phyloP scores from a whole-genome alignment of 2,329 filamentous ascomycete species.

The Seiridium unicorne region DNA sequence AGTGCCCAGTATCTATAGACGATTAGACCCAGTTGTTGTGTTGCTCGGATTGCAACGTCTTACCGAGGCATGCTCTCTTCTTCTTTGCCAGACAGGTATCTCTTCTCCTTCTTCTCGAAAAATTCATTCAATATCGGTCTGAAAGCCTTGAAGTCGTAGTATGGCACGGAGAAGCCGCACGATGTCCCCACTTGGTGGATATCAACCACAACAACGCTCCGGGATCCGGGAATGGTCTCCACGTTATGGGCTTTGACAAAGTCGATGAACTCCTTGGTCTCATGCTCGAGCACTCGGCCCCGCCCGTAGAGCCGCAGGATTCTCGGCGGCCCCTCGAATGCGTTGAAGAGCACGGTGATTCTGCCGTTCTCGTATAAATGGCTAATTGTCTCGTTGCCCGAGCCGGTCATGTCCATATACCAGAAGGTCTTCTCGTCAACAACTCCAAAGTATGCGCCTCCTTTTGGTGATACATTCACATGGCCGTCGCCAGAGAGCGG shows the following conservation, averaged over 20 bases:
- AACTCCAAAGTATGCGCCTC: slow-evolving; percentile 47
- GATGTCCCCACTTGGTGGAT: slow-evolving; percentile 37
- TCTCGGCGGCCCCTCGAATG: slow-evolving; percentile 36
- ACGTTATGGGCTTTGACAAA: slow-evolving; percentile 31
- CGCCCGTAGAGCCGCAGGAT: slow-evolving; percentile 37
- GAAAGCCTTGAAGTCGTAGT: slow-evolving; percentile 35
- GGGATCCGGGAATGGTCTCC: slow-evolving; percentile 25
- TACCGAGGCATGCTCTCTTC: slow-evolving; percentile 34
- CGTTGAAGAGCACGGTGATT: slow-evolving; percentile 70
- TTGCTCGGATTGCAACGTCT: neutral
- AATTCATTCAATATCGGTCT: slow-evolving; percentile 31
- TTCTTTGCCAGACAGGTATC: slow-evolving; percentile 27
- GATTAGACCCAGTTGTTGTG: neutral
- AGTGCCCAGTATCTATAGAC: slow-evolving; percentile 35
- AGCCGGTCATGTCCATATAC: slow-evolving; percentile 71
- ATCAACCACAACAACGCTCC: slow-evolving; percentile 35
- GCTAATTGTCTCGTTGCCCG: slow-evolving; percentile 72
- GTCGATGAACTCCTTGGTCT: slow-evolving; percentile 25
- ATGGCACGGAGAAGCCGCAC: slow-evolving; percentile 38
- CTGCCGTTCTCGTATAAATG: slow-evolving; percentile 77
- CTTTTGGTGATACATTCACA: slow-evolving; percentile 77
- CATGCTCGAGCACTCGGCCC: slow-evolving; percentile 33
- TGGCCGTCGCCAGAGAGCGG: slow-evolving; percentile 62
- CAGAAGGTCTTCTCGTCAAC: slow-evolving; percentile 31
- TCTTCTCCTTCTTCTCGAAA: slow-evolving; percentile 29